These are phyloP conservation scores for Primulina tabacum DNA, from an alignment of 257 asterid genomes.

Conservation along the genomic window DNA sequence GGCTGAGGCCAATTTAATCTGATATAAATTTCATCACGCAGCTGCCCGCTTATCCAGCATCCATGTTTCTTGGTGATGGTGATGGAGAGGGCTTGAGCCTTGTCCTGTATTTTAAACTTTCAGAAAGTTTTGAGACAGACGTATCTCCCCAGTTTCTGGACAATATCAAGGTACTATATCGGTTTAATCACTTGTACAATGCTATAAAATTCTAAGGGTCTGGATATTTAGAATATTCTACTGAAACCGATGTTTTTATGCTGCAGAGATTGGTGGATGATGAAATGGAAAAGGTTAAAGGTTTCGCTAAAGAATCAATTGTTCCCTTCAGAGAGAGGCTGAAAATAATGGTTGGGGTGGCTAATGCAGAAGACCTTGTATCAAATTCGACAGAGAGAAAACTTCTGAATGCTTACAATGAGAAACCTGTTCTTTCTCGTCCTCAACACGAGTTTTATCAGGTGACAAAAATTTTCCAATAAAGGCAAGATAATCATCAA, in stretches of 20 bases:
- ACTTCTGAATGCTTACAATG: slow-evolving; percentile 73
- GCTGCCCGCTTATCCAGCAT: slow-evolving; percentile 58
- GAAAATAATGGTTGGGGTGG: slow-evolving; percentile 80
- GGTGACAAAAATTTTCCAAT: slow-evolving; percentile 29
- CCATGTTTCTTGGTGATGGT: slow-evolving; percentile 64
- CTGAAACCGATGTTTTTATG: slow-evolving; percentile 5
- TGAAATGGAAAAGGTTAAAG: slow-evolving; percentile 66
- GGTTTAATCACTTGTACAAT: background rate
- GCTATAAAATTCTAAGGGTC: background rate
- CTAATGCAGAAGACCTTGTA: slow-evolving; percentile 73
- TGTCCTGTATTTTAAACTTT: slow-evolving; percentile 58
- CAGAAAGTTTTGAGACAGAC: slow-evolving; percentile 46
- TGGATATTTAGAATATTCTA: background rate
- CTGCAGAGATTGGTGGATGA: slow-evolving; percentile 66
- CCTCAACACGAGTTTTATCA: slow-evolving; percentile 80
- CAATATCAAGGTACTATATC: slow-evolving; percentile 39
- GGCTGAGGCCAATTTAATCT: background rate
- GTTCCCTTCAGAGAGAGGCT: slow-evolving; percentile 75
- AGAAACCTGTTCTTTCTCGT: slow-evolving; percentile 87
- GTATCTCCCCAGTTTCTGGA: slow-evolving; percentile 60
- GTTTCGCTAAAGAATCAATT: slow-evolving; percentile 58
- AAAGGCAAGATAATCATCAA: background rate
- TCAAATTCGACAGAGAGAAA: slow-evolving; percentile 71
- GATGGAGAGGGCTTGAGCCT: slow-evolving; percentile 78
- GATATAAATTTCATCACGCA: slow-evolving; percentile 20